Evolutionary conservation across 2,329 filamentous ascomycete species (phyloP), one percentile per base, ranked within the genome.

Genomic region (Hansfordia pulvinata): DNA sequence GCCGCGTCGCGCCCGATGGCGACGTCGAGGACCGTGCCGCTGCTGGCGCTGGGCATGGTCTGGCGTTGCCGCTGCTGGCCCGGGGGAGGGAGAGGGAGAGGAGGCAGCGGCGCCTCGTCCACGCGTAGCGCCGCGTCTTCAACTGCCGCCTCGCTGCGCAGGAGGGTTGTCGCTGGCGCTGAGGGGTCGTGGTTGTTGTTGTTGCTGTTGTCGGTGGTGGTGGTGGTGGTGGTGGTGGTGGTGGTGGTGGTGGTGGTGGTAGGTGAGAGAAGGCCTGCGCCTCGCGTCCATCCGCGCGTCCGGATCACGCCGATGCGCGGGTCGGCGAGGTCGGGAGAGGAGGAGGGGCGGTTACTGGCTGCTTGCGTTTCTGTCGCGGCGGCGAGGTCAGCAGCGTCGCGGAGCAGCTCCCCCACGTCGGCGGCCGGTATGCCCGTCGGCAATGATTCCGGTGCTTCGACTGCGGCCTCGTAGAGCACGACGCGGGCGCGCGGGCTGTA

Each of bases 401-500:
- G n/a, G n/a, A n/a, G n/a, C n/a, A n/a, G n/a, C n/a, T n/a, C n/a
- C n/a, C n/a, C n/a, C n/a, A n/a, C n/a, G n/a, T n/a, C n/a, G n/a
- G n/a, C n/a, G n/a, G n/a, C n/a, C n/a, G n/a, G n/a, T n/a, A n/a
- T n/a, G n/a, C n/a, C n/a, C n/a, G n/a, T n/a, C n/a, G n/a, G n/a
- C n/a, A n/a, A n/a, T n/a, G n/a, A n/a, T n/a, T n/a, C n/a, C n/a
- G n/a, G n/a, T n/a, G n/a, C n/a, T n/a, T n/a, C n/a, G n/a, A n/a
- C n/a, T n/a, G n/a, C n/a, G n/a, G 68, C 54, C 47, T 93, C 83
- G 46, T 85, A 93, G 2, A 96, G 60, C 10, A 93, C 59, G 3
- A 98, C 86, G 23, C 66, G 73, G 2, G 90, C 92, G 49, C 76
- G 82, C 1, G 90, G 90, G 22, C 86, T 93, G 46, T 98, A 98